Evolutionary conservation across 1,284 basidiomycete genomes (phyloP).

Genomic region (Trichosporon coremiiforme): DNA sequence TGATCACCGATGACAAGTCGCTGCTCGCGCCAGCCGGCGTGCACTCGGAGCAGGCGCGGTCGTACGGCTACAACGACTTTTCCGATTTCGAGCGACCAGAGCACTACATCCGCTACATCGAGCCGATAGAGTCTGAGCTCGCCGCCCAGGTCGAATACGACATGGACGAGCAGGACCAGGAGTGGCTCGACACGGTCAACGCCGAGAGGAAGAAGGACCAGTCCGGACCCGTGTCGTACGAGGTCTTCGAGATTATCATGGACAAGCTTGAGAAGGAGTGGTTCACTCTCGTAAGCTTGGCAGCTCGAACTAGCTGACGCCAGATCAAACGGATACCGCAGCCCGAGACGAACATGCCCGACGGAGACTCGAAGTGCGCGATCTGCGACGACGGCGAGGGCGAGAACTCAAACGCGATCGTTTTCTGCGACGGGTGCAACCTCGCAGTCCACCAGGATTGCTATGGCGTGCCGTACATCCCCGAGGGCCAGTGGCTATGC

Average conservation of each 20-base stretch:
- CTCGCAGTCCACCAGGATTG: conserved; percentile 99
- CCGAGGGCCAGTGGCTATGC: conserved; percentile 99
- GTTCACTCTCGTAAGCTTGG: conserved; percentile 81
- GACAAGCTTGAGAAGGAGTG: conserved; percentile 98
- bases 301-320: conserved; percentile 15
- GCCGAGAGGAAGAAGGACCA: conserved; percentile 77
- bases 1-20: conserved; percentile 49
- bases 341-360: conserved; percentile 72
- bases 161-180: conserved; percentile 99
- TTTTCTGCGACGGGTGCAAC: conserved; percentile 99
- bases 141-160: conserved; percentile 96
- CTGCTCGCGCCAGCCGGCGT: conserved; percentile 44
- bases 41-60: conserved; percentile 47
- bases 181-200: conserved; percentile 91
- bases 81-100: conserved; percentile 74
- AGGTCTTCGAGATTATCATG: conserved; percentile 94
- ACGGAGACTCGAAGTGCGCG: conserved; percentile 91
- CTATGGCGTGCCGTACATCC: conserved; percentile 98
- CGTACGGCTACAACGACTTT: conserved; percentile 68
- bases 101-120: conserved; percentile 87
- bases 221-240: conserved; percentile 72
- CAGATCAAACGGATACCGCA: conserved; percentile 90
- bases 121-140: conserved; percentile 90
- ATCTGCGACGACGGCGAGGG: conserved; percentile 98
- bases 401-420: conserved; percentile 98